Percentiles rank a stretch among this genome's conserved stretches.
phyloP scores from a whole-genome alignment of 2,329 filamentous ascomycete species.

The Colletotrichum tabaci region DNA sequence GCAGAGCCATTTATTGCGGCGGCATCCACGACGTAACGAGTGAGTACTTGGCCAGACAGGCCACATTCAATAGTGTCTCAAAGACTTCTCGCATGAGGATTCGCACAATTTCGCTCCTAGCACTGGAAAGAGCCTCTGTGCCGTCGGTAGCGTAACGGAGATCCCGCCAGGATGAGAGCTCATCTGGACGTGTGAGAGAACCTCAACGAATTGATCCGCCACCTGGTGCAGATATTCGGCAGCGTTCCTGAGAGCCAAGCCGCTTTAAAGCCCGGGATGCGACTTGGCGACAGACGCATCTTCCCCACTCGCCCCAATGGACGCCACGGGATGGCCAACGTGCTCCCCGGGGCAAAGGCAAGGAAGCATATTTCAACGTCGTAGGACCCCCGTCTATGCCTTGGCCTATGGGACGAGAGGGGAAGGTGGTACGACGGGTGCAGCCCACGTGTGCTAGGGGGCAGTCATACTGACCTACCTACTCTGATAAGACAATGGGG shows the following conservation, averaged over 20 bases:
- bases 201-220: constrained; percentile 27
- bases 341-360: constrained; percentile 14
- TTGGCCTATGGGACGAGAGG: constrained; percentile 23
- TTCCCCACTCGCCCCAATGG: constrained; percentile 34
- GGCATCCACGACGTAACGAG: background rate
- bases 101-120: background rate
- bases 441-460: constrained; percentile 29
- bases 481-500: constrained; percentile 17
- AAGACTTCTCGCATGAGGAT: constrained; percentile 4
- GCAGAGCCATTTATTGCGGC: constrained; percentile 1
- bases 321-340: constrained; percentile 33
- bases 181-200: background rate
- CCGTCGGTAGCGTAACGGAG: background rate
- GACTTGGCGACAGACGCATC: constrained; percentile 19
- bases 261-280: constrained; percentile 17
- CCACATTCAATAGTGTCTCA: constrained; percentile 21
- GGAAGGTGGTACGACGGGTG: constrained; percentile 32
- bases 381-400: background rate
- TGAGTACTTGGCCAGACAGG: constrained; percentile 20
- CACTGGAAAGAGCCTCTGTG: constrained; percentile 5
- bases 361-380: constrained; percentile 35
- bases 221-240: constrained; percentile 20
- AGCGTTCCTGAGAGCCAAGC: constrained; percentile 40
- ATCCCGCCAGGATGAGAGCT: background rate
- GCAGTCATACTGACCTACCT: background rate